Base-by-base conservation (phyloP, 176 grass and related monocot genomes). In the Oryza meyeriana region DNA sequence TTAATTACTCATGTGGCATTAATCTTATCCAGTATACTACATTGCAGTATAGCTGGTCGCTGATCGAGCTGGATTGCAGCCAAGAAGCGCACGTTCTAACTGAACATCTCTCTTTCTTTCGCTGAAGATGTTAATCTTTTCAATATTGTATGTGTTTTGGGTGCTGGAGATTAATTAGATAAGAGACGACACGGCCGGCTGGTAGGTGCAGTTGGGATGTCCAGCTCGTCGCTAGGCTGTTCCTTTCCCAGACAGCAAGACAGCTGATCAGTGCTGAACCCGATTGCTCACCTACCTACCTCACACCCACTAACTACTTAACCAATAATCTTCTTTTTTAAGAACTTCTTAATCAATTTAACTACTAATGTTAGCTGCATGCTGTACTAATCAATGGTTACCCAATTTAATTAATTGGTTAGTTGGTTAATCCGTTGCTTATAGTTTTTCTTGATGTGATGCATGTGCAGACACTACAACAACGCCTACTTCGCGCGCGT, bases 401-500 rank as follows among this genome's bases (percentile, higher is more conserved):
- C 1, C 9, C 22, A 11, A 3, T 13, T 10, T 25, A n/a, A 25
- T 58, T 24, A n/a, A 24, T 59, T 25, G 55, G 55, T 59, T n/a
- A n/a, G n/a, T 45, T 59, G 50, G 50, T 55, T 22, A 55, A 55
- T 55, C 50, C 20, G 20, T 55, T 55, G 20, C 18, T 9, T 2
- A 55, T 55, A 52, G 5, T 52, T 8, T 55, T 55, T 55, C 7
- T 55, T 55, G 45, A 48, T 48, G 45, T 13, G 32, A 33, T 40
- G 1, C 38, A 8, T 40, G 0, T 79, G 50, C 72, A 92, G 93
- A 76, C 85, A 92, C 82, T 74, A 86, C 93, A 92, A 85, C 81
- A 95, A 92, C 81, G 87, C 93, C n/a, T 92, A 95, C 81, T 92
- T 90, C 48, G 82, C 90, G 61, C 83, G 87, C n/a, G 87, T 92